Percentiles rank a stretch among this genome's conserved stretches.
phyloP scores from a whole-genome alignment of 1,139 yeast genomes.

The Pichiaceae sp. region DNA sequence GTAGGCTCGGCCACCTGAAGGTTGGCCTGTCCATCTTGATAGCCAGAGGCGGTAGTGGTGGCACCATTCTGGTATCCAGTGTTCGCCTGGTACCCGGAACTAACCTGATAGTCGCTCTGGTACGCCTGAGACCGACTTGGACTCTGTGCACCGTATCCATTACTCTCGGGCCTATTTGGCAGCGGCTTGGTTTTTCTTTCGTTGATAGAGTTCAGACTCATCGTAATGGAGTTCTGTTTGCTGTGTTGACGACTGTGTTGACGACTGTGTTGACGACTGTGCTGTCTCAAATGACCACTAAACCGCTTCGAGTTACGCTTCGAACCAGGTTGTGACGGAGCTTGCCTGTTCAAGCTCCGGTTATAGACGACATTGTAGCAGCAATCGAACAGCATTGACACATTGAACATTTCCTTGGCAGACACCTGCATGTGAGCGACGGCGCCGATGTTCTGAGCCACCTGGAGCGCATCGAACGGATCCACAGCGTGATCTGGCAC shows the following conservation, averaged over 20 bases:
- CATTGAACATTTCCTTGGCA: slow-evolving; percentile 61
- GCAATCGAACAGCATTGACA: slow-evolving; percentile 55
- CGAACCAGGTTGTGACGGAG: neutral
- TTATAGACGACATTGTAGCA: slow-evolving; percentile 21
- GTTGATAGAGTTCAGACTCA: slow-evolving; percentile 2
- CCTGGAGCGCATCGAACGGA: slow-evolving; percentile 22
- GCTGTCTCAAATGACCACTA: slow-evolving; percentile 1
- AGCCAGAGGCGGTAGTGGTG: too few relatives aligned
- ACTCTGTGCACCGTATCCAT: too few relatives aligned
- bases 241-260: slow-evolving; percentile 1
- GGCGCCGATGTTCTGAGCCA: slow-evolving; percentile 65
- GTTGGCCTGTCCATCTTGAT: neutral
- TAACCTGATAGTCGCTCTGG: too few relatives aligned
- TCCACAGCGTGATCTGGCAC: slow-evolving; percentile 30
- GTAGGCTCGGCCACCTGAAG: neutral
- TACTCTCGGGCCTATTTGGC: neutral
- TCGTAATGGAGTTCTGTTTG: slow-evolving; percentile 2
- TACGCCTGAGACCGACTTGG: neutral
- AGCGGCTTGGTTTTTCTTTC: neutral
- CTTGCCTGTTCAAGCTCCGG: neutral
- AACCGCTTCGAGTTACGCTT: slow-evolving; percentile 1
- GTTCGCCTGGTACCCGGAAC: too few relatives aligned
- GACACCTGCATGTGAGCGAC: slow-evolving; percentile 76
- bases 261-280: neutral
- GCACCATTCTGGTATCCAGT: too few relatives aligned